These are phyloP conservation scores for Carex parvula DNA, from an alignment of 176 grass and related monocot genomes.

Conservation along the genomic window DNA sequence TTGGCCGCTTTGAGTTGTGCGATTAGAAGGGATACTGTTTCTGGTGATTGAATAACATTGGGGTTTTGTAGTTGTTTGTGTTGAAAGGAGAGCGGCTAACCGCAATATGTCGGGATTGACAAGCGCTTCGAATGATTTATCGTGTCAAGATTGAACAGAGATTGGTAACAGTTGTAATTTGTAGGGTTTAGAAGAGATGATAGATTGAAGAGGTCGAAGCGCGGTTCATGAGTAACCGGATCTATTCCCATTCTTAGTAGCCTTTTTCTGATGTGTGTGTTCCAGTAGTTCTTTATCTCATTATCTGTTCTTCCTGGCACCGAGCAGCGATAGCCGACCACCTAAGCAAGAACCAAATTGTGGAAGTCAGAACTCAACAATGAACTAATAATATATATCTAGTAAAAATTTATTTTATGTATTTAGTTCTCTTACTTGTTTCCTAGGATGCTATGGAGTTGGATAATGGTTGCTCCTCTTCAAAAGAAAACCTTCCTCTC, in stretches of 20 bases:
- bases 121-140: constrained; percentile 59
- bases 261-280: constrained; percentile 96
- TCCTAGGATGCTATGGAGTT: constrained; percentile 85
- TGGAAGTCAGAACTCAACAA: neutral
- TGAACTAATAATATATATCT: neutral
- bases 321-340: constrained; percentile 96
- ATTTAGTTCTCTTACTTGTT: constrained; percentile 70
- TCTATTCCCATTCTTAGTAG: constrained; percentile 83
- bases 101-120: constrained; percentile 60
- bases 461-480: constrained; percentile 98
- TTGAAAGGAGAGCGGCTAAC: constrained; percentile 30
- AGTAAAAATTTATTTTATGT: neutral
- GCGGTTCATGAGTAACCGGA: constrained; percentile 74
- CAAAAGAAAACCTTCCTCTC: constrained; percentile 90
- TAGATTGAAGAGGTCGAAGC: constrained; percentile 83
- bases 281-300: constrained; percentile 99
- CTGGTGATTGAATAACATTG: neutral
- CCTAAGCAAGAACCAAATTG: constrained; percentile 28
- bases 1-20: constrained; percentile 2
- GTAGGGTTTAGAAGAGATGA: constrained; percentile 53
- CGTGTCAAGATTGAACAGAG: constrained; percentile 55
- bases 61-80: neutral
- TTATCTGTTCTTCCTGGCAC: constrained; percentile 92
- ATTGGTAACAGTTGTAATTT: constrained; percentile 46
- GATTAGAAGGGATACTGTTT: constrained; percentile 11